Base-by-base conservation (phyloP, 176 grass and related monocot species). In the Cenchrus americanus region DNA sequence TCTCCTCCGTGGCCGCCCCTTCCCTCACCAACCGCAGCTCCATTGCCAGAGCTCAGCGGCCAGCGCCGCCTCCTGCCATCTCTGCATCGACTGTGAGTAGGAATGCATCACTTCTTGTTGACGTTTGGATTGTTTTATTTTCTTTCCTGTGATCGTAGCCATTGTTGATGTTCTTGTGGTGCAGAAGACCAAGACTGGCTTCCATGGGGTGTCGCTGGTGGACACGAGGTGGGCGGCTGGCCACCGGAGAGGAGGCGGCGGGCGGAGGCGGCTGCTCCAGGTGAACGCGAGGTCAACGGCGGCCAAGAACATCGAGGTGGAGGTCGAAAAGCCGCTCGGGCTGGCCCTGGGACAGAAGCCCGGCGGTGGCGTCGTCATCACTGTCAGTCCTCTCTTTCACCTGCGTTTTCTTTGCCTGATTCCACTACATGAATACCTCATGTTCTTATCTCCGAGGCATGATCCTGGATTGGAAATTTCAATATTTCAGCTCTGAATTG, bases 301-400 rank as follows among this genome's bases (percentile, higher is more conserved):
- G 2, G 74, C 93, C 5, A 99, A 99, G 92, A 94, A 86, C 78
- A 95, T 96, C 19, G 96, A 99, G 87, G 93, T 89, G 19, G 96
- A 99, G 59, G 93, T 99, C 23, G 96, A 96, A 78, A 99, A 99
- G 89, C 96, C 96, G 7, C 93, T 99, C 6, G 96, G 96, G 6
- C 66, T 99, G 62, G 82, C 91, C 22, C 82, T 99, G 70, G 93
- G 96, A 22, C 96, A 99, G 93, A 99, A 99, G 52, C 42, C 96
- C 13, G 80, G 68, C 27, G 96, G 96, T 5, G 93, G 93, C n/a
- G 91, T 99, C 85, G 59, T 94, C 46, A 92, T 99, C 69, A 94
- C 91, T 8, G 93, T 99, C 70, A 90, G 93, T 77, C 47, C 47
- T 43, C 37, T 64, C 30, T 53, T 69, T 37, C 8, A 7, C 48